Conservation (phyloP, 1,284 basidiomycete genomes). For the Apiotrichum sp. region DNA sequence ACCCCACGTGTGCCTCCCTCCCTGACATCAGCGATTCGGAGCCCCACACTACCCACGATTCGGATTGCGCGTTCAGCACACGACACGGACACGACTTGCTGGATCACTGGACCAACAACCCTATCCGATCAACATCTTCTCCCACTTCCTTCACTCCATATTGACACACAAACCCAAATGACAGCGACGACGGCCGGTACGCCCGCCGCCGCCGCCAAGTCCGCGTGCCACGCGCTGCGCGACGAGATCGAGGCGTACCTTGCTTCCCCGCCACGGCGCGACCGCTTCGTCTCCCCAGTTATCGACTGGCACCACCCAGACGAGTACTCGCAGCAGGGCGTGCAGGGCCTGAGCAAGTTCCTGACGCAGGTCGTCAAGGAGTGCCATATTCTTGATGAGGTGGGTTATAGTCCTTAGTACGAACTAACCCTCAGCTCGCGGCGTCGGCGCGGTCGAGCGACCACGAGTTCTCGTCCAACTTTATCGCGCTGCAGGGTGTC, state of each 20-base stretch:
- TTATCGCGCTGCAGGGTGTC: conserved; percentile 32
- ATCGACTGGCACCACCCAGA: conserved; percentile 38
- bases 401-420: conserved; percentile 11
- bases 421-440: conserved; percentile 13
- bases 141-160: too few species aligned
- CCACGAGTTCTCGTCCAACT: conserved; percentile 31
- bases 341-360: conserved; percentile 35
- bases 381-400: conserved; percentile 26
- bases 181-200: too few species aligned
- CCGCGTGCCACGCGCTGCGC: neutral
- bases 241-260: conserved; percentile 12
- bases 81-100: too few species aligned
- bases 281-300: conserved; percentile 29
- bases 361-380: conserved; percentile 27
- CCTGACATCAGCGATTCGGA: too few species aligned
- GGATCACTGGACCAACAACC: too few species aligned
- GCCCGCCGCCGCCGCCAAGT: too few species aligned
- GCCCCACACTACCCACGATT: too few species aligned
- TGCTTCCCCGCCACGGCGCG: conserved; percentile 1
- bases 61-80: too few species aligned
- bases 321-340: conserved; percentile 25
- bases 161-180: too few species aligned
- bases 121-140: too few species aligned
- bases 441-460: too few species aligned
- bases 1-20: too few species aligned